These are phyloP conservation scores for Elsinoe fawcettii DNA, from an alignment of 2,329 filamentous ascomycete species.

Conservation along the genomic window DNA sequence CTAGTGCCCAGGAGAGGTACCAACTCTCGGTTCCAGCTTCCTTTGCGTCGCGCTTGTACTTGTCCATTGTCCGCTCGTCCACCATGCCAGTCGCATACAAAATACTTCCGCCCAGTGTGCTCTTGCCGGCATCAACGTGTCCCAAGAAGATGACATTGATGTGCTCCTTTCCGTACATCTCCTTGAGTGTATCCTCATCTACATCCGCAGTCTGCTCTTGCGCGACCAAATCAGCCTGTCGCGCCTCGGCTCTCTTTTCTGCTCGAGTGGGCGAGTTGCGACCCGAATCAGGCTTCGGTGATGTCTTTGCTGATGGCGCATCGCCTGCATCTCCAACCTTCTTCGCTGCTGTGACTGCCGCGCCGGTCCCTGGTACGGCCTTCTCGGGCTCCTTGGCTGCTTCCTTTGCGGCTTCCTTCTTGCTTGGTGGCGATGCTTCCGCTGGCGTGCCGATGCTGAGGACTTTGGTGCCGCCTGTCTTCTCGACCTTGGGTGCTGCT, in stretches of 20 bases:
- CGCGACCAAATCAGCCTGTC: slow-evolving; percentile 68
- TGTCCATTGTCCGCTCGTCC: slow-evolving; percentile 96
- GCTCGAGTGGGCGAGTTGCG: slow-evolving; percentile 63
- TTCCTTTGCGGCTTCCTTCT: slow-evolving; percentile 41
- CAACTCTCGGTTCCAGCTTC: slow-evolving; percentile 94
- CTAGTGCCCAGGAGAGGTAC: slow-evolving; percentile 98
- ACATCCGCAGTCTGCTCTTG: slow-evolving; percentile 73
- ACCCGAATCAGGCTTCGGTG: slow-evolving; percentile 74
- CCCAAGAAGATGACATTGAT: slow-evolving; percentile 97
- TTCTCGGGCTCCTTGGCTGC: slow-evolving; percentile 36
- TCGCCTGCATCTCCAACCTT: slow-evolving; percentile 88
- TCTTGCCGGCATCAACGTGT: slow-evolving; percentile 97
- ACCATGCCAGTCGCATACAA: slow-evolving; percentile 96
- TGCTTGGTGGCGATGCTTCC: slow-evolving; percentile 40
- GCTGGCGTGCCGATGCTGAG: slow-evolving; percentile 52
- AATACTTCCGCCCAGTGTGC: slow-evolving; percentile 87
- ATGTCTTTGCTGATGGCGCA: slow-evolving; percentile 58
- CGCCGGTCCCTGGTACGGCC: slow-evolving; percentile 56
- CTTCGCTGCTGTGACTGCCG: slow-evolving; percentile 80
- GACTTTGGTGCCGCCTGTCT: slow-evolving; percentile 56
- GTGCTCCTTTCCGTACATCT: slow-evolving; percentile 91
- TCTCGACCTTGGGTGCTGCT: slow-evolving; percentile 48
- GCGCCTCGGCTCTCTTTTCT: slow-evolving; percentile 44
- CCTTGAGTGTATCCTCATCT: slow-evolving; percentile 77
- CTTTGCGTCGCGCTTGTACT: slow-evolving; percentile 95